Percentiles rank a stretch among this genome's conserved stretches.
Evolutionary conservation across 108 stramenopile genomes (phyloP).

Genomic region (Nitzschia palea): DNA sequence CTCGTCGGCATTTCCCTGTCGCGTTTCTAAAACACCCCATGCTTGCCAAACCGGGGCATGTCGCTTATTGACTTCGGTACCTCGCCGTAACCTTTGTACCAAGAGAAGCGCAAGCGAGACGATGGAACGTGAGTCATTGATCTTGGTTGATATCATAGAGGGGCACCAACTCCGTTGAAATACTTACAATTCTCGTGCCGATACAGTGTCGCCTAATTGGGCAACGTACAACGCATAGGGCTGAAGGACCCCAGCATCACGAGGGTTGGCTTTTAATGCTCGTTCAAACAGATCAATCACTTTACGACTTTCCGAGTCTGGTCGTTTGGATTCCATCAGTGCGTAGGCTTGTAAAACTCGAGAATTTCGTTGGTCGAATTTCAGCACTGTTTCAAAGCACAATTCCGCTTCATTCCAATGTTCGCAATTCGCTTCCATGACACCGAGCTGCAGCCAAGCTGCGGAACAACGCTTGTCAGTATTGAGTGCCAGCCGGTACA

Average conservation of each 20-base stretch:
- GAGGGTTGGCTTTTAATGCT: constrained; percentile 74
- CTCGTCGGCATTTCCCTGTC: constrained; percentile 63
- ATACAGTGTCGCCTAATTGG: constrained; percentile 79
- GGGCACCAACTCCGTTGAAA: neutral
- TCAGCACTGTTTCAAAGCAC: constrained; percentile 79
- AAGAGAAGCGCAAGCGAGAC: neutral
- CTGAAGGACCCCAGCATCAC: constrained; percentile 86
- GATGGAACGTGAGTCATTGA: constrained; percentile 4
- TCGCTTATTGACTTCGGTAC: constrained; percentile 76
- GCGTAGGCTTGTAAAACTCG: constrained; percentile 89
- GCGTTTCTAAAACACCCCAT: constrained; percentile 90
- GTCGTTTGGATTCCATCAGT: constrained; percentile 84
- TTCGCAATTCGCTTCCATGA: constrained; percentile 75
- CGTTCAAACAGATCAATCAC: constrained; percentile 86
- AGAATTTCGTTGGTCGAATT: constrained; percentile 83
- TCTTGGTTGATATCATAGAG: no score
- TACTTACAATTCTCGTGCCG: constrained; percentile 76
- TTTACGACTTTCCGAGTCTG: constrained; percentile 67
- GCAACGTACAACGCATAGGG: constrained; percentile 86
- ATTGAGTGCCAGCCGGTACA: constrained; percentile 65
- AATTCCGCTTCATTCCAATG: constrained; percentile 73
- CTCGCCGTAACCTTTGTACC: constrained; percentile 48
- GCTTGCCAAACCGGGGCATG: constrained; percentile 91
- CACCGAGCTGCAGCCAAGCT: constrained; percentile 80
- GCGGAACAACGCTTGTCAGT: constrained; percentile 78